Base-by-base conservation (phyloP, 2,329 filamentous ascomycete species). In the Botrytis squamosa region DNA sequence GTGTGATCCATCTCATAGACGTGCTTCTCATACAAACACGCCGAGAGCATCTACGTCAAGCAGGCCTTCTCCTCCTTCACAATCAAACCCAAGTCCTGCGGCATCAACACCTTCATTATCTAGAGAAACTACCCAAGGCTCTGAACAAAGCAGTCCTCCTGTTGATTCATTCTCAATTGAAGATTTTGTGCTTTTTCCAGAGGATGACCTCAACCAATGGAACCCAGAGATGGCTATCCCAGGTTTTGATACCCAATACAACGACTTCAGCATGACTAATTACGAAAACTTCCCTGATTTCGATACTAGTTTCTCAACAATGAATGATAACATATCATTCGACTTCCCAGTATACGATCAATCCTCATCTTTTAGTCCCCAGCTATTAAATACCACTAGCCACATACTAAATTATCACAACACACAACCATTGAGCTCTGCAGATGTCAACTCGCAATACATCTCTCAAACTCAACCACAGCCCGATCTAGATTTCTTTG, bases 1-100 rank as follows among this genome's bases (percentile, higher is more conserved):
- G 78, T 81, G 80, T 70, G 79, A 81, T 75, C 80, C 80, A 57
- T 78, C 79, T 52, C 80, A 81, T 73, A 75, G 77, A 59, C 74
- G 76, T 63, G 73, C 33, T 20, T 73, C 77, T 49, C 71, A 75
- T 16, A 75, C 60, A 55, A 78, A 79, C 16, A 77, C 78, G 75
- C 78, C 78, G 4, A 75, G 76, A 71, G 72, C 75, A 22, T 77
- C 76, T 16, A 74, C 77, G n/a, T 76, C 75, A 20, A 75, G 71
- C 25, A 75, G 75, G 55, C 74, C 75, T 44, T 76, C 78, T 40
- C 74, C 74, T 25, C 64, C 73, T 42, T 75, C 66, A 66, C 63
- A 67, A 40, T 67, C 70, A n/a, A 74, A 76, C 22, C 74, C 74
- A 22, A 79, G 75, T 73, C 70, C 74, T 22, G 49, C 73, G 40